Evolutionary conservation across 257 asterid genomes (phyloP).

Genomic region (Solanum sitiens): DNA sequence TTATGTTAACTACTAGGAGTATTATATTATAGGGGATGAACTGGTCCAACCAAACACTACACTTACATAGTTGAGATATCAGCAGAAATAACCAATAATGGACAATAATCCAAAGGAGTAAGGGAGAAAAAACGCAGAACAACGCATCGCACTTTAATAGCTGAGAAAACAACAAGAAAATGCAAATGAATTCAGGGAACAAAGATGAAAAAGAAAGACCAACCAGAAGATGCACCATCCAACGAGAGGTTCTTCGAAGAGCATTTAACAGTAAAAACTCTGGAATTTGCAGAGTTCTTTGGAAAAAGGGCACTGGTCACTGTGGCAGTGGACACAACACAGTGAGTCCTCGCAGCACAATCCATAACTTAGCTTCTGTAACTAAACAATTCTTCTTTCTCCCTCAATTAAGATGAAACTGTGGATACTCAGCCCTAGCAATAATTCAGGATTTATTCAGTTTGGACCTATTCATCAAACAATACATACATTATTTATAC

Average conservation of each 20-base stretch:
- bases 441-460: not conserved
- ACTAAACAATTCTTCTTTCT: not conserved
- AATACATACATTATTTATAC: not conserved
- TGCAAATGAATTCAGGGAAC: not conserved
- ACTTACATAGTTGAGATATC: not conserved
- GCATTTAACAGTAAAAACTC: not conserved
- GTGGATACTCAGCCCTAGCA: not conserved
- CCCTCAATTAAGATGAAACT: not conserved
- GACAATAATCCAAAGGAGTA: not conserved
- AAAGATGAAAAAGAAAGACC: not conserved
- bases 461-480: not conserved
- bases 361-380: not conserved
- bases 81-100: not conserved
- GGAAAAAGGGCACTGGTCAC: not conserved
- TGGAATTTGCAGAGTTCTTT: not conserved
- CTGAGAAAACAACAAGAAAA: not conserved
- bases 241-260: not conserved
- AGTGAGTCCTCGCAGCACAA: not conserved
- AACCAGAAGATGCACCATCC: not conserved
- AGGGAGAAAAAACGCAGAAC: not conserved
- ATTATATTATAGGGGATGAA: not conserved
- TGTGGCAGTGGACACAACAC: not conserved
- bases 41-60: not conserved
- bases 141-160: not conserved
- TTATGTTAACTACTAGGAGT: not conserved